Conservation (phyloP, 495 filamentous ascomycete genomes). For the Penicillium ucsense region DNA sequence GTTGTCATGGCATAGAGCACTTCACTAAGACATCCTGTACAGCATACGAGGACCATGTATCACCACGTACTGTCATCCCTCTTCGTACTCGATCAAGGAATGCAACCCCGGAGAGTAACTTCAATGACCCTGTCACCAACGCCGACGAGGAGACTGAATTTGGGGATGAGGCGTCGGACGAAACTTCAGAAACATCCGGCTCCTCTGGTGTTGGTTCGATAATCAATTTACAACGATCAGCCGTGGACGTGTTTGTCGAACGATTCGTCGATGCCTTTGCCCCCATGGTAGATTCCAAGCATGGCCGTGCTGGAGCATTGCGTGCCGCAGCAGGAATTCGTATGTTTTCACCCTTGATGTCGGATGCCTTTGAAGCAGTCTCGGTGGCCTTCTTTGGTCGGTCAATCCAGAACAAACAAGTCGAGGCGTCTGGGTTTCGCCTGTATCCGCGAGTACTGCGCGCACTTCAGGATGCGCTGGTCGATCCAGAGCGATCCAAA, state of each 20-base stretch:
- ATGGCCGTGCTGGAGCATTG: conserved; percentile 32
- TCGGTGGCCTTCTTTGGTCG: conserved; percentile 36
- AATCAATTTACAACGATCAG: conserved; percentile 17
- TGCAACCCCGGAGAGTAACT: conserved; percentile 2
- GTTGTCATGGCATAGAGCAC: background rate
- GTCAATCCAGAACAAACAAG: conserved; percentile 25
- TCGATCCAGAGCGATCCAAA: conserved; percentile 31
- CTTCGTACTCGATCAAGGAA: conserved; percentile 2
- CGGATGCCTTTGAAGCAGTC: conserved; percentile 33
- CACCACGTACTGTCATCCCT: conserved; percentile 6
- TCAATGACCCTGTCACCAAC: conserved; percentile 6
- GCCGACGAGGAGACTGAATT: conserved; percentile 9
- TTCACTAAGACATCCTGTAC: background rate
- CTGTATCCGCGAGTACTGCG: conserved; percentile 33
- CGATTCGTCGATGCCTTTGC: conserved; percentile 39
- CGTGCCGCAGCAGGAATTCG: conserved; percentile 33
- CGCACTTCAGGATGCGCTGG: conserved; percentile 29
- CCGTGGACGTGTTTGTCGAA: conserved; percentile 33
- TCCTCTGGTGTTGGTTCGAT: conserved; percentile 17
- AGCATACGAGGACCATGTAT: conserved; percentile 14
- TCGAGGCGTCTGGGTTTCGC: conserved; percentile 30
- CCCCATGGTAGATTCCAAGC: conserved; percentile 30
- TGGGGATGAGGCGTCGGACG: conserved; percentile 6
- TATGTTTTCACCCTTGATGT: conserved; percentile 36
- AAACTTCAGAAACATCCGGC: conserved; percentile 16